Evolutionary conservation across 108 stramenopile genomes (phyloP).

Genomic region (Chaetoceros tenuissimus): DNA sequence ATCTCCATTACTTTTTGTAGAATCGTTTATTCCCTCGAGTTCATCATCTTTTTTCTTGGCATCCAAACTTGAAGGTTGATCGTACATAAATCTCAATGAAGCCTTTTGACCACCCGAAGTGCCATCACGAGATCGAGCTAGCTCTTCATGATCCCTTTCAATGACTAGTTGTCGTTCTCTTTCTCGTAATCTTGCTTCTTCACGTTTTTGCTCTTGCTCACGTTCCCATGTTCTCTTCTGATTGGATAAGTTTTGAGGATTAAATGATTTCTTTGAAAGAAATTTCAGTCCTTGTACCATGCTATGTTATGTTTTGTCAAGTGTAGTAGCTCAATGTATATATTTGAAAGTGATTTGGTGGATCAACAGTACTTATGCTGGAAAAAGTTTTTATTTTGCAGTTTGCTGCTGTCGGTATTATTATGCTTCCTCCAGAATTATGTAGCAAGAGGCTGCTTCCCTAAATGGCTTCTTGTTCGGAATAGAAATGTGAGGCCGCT

Average conservation of each 20-base stretch:
- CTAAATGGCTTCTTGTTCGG: too few relatives aligned
- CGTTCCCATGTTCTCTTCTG: conserved; percentile 73
- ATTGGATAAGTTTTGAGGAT: conserved; percentile 69
- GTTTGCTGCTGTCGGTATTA: too few relatives aligned
- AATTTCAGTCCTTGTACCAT: conserved; percentile 82
- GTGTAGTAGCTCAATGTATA: not conserved
- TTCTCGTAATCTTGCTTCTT: conserved; percentile 38
- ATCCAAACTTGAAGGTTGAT: conserved; percentile 24
- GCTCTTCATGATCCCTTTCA: conserved; percentile 76
- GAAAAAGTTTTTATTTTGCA: conserved; percentile 1
- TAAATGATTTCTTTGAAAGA: conserved; percentile 79
- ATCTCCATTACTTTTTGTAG: not conserved
- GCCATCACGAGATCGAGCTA: conserved; percentile 45
- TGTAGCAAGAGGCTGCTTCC: too few relatives aligned
- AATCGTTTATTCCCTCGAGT: not conserved
- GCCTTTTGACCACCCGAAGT: conserved; percentile 50
- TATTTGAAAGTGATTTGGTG: not conserved
- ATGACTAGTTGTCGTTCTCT: conserved; percentile 60
- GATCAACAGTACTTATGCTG: not conserved
- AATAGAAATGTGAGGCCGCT: too few relatives aligned
- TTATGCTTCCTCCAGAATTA: too few relatives aligned
- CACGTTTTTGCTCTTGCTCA: conserved; percentile 43
- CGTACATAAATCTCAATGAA: conserved; percentile 74
- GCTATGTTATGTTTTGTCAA: conserved; percentile 4
- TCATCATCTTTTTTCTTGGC: conserved; percentile 5